Base-by-base conservation (phyloP, 176 grass and related monocot genomes). In the Tillandsia fasciculata region DNA sequence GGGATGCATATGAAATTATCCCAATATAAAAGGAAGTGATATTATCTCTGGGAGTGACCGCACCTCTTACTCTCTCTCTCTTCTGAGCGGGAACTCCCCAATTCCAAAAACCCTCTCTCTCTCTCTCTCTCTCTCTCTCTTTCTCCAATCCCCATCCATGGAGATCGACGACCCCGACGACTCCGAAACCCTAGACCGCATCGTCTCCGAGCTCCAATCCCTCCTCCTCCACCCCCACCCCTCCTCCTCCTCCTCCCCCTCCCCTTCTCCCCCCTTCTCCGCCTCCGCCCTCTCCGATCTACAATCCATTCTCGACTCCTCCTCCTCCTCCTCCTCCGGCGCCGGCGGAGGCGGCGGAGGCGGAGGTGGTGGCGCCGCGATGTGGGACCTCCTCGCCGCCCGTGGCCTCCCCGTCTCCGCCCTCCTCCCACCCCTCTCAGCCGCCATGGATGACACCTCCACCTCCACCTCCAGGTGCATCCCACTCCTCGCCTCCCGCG, bases 201-300 rank as follows among this genome's bases (percentile, higher is more conserved):
- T 33, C 29, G 29, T 91, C 74, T 69, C 75, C 68, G 84, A 91
- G 81, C 64, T 91, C 71, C 47, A 79, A 64, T 64, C 84, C 23
- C 72, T 83, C 66, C 84, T 11, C 29, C 29, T 5, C 29, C 29
- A 33, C 3, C 29, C 29, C 29, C 29, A 33, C 29, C 29, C 3
- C 29, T 61, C 68, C 24, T 48, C 74, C 57, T 74, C 53, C 63
- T 14, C 22, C 63, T 15, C 74, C 50, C 1, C 76, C 9, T 1
- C 48, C 12, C 71, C 69, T 64, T 74, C 61, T 5, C 61, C 81
- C 26, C 28, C 77, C 18, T 82, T 83, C 8, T 78, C 81, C 26
- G 11, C 81, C 26, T 77, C 82, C 42, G 71, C 79, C 69, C 63
- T 83, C 26, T 68, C 74, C 70, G 72, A 79, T 48, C 81, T 77